Conservation (phyloP, 192 early-diverging fungal species). For the Backusella liffmaniae region DNA sequence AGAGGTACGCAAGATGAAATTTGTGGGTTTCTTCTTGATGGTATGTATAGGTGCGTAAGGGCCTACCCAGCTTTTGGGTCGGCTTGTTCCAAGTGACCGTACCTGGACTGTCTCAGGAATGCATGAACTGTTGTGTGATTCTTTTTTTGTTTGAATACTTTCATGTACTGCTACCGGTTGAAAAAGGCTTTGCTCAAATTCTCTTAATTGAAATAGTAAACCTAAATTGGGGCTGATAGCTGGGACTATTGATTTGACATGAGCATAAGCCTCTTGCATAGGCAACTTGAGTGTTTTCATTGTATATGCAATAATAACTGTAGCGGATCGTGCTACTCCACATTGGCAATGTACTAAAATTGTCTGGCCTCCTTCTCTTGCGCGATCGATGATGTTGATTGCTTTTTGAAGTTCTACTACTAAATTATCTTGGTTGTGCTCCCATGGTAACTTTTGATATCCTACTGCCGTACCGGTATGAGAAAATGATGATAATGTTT, state of each 20-base stretch:
- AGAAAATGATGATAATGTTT: not conserved
- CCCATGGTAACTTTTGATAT: slow-evolving; percentile 68
- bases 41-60: not conserved
- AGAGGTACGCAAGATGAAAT: slow-evolving; percentile 1
- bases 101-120: slow-evolving; percentile 2
- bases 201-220: slow-evolving; percentile 76
- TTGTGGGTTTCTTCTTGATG: not conserved
- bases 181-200: slow-evolving; percentile 50
- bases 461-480: slow-evolving; percentile 29
- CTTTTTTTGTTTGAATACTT: not conserved
- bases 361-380: slow-evolving; percentile 46
- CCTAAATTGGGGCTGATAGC: slow-evolving; percentile 84
- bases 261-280: slow-evolving; percentile 69
- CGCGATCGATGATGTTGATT: slow-evolving; percentile 67
- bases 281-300: slow-evolving; percentile 68
- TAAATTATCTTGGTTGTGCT: slow-evolving; percentile 71
- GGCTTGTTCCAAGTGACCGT: not conserved
- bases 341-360: slow-evolving; percentile 88
- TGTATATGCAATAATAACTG: slow-evolving; percentile 84
- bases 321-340: slow-evolving; percentile 88
- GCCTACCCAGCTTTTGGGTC: not conserved
- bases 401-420: slow-evolving; percentile 57
- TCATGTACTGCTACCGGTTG: not conserved
- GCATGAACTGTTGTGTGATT: not conserved
- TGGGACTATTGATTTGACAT: slow-evolving; percentile 66